These are phyloP conservation scores for Acer yangbiense DNA, from an alignment of 345 rosid genomes.

Conservation along the genomic window DNA sequence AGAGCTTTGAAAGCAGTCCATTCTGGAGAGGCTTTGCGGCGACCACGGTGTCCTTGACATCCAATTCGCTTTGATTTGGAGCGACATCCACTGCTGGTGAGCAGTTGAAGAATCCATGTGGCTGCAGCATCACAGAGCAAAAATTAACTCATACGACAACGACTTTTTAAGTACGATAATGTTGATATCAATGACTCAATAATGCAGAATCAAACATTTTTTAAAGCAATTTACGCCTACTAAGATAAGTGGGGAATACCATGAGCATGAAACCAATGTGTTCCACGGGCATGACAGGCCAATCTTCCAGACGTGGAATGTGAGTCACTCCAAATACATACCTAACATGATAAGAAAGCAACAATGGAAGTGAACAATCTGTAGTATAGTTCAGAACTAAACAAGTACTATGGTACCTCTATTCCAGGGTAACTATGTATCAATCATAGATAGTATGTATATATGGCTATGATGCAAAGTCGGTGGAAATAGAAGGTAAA, in stretches of 20 bases:
- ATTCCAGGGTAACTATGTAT: not conserved
- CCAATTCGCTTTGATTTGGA: constrained; percentile 49
- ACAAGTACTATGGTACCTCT: not conserved
- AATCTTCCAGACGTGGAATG: constrained; percentile 75
- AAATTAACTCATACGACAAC: not conserved
- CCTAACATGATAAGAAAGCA: constrained; percentile 32
- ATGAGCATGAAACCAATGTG: constrained; percentile 65
- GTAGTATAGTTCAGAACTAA: not conserved
- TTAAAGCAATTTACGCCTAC: not conserved
- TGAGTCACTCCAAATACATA: constrained; percentile 74
- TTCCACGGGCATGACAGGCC: constrained; percentile 82
- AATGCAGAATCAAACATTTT: not conserved
- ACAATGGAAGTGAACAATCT: not conserved
- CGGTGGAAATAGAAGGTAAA: constrained; percentile 5
- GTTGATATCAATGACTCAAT: not conserved
- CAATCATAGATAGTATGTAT: not conserved
- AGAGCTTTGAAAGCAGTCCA: constrained; percentile 53
- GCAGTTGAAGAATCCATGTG: constrained; percentile 78
- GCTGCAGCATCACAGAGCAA: constrained; percentile 47
- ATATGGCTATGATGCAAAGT: not conserved
- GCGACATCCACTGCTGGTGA: constrained; percentile 74
- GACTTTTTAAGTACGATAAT: not conserved
- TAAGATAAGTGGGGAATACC: constrained; percentile 34
- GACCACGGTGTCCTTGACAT: constrained; percentile 45
- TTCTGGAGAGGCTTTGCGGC: constrained; percentile 45